Evolutionary conservation across 2,329 filamentous ascomycete genomes (phyloP), one percentile per base, ranked within the genome.

Genomic region (Colletotrichum plurivorum): DNA sequence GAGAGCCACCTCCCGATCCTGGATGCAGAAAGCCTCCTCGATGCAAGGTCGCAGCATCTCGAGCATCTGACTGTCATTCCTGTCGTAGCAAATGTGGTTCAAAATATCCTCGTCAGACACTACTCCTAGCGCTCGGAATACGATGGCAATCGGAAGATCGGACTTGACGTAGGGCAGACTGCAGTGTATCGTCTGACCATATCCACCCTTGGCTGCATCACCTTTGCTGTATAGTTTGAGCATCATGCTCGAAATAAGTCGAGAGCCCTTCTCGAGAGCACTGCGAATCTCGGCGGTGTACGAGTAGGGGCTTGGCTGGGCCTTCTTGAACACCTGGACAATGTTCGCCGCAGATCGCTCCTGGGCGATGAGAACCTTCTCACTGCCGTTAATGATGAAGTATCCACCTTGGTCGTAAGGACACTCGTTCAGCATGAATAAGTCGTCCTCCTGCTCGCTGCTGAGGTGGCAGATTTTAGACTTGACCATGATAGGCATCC

Each of bases 311-410:
- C 94, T 95, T n/a, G 94, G 94, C 74, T 92, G 89, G 0, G 95
- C 94, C 84, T 99, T 99, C 83, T 97, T 95, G 89, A 99, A 99
- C 31, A 99, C 95, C 82, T 99, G 96, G 5, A 99, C 96, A 68
- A 98, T 99, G 78, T 99, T 99, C 77, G 95, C 96, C 48, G 96
- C 96, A 78, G 95, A 98, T 71, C 96, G 93, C 82, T 99, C 96
- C 80, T 99, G 96, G 1, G 96, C 96, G 76, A 99, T 99, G 74
- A 99, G 84, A 22, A 99, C 96, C 86, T 99, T 99, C 79, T 99
- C 96, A 81, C 94, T 97, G 51, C 96, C 96, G 83, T 99, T 99
- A 87, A 99, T 99, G 76, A 99, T 94, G 78, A 99, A 99, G 82
- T 99, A 99, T 73, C 96, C 96, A 74, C 96, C 96, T 78, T 98